These are phyloP conservation scores for Podospora pseudopauciseta DNA, from an alignment of 495 filamentous ascomycete genomes.

Conservation along the genomic window DNA sequence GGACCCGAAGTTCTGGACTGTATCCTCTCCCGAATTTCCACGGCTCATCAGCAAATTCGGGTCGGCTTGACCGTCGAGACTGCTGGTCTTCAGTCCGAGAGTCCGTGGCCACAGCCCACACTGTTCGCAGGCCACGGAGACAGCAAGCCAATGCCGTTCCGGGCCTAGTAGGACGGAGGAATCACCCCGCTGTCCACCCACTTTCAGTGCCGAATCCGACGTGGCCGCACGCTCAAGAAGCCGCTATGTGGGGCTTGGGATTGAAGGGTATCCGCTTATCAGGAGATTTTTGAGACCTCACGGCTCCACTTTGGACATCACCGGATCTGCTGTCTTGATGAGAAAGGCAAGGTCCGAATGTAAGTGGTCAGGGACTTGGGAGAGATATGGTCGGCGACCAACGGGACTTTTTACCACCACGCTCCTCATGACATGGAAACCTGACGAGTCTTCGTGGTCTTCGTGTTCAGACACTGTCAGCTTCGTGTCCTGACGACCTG, in stretches of 20 bases:
- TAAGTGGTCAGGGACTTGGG: background rate
- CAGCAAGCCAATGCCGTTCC: background rate
- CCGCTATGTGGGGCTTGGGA: background rate
- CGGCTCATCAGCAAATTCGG: background rate
- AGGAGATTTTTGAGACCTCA: background rate
- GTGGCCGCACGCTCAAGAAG: background rate
- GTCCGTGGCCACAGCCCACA: background rate
- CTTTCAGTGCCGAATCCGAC: background rate
- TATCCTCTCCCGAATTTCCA: background rate
- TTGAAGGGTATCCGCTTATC: background rate
- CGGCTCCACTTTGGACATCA: background rate
- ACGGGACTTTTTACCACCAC: no score
- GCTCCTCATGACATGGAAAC: no score
- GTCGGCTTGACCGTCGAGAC: background rate
- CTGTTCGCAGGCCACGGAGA: background rate
- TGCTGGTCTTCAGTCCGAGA: background rate
- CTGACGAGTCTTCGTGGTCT: no score
- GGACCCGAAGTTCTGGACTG: background rate
- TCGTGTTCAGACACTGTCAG: no score
- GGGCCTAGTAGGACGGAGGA: background rate
- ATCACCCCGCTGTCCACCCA: background rate
- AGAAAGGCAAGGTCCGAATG: background rate
- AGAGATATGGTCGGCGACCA: no score
- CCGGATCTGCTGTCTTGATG: background rate
- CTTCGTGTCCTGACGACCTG: no score